These are phyloP conservation scores for Pythium folliculosum DNA, from an alignment of 352 stramenopile species.

Conservation along the genomic window DNA sequence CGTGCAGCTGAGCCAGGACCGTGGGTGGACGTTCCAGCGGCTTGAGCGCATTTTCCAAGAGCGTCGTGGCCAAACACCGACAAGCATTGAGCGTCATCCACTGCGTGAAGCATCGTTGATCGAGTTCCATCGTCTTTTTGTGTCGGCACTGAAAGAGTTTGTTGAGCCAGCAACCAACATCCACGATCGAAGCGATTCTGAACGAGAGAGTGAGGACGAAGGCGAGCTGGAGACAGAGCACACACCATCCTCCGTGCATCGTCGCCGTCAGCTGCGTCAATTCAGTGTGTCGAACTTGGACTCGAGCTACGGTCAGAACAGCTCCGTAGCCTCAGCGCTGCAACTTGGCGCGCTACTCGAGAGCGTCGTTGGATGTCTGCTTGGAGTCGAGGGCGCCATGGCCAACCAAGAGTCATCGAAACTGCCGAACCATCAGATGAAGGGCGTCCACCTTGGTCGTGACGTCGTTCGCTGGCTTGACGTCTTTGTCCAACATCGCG, in stretches of 20 bases:
- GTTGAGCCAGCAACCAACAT: not conserved
- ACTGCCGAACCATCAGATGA: not conserved
- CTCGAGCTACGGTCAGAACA: conserved; percentile 13
- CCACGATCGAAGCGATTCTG: not conserved
- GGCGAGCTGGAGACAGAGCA: not conserved
- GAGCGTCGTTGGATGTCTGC: conserved; percentile 18
- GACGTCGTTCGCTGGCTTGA: conserved; percentile 14
- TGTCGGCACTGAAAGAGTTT: conserved; percentile 9
- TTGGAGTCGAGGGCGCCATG: conserved; percentile 9
- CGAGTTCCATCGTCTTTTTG: conserved; percentile 18
- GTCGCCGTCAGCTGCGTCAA: not conserved
- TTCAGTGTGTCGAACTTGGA: conserved; percentile 18
- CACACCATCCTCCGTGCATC: not conserved
- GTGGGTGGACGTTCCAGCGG: conserved; percentile 10
- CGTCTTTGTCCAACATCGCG: conserved; percentile 10
- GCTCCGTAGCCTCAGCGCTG: conserved; percentile 4
- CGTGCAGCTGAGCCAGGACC: conserved; percentile 9
- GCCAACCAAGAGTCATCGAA: not conserved
- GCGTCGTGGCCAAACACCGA: no score
- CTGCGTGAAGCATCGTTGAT: conserved; percentile 8
- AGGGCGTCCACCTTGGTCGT: not conserved
- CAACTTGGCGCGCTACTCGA: conserved; percentile 19
- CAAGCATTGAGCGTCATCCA: no score
- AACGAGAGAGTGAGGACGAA: not conserved
- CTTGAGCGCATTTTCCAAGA: conserved; percentile 12